These are phyloP conservation scores for Prinsepia uniflora DNA, from an alignment of 306 rosid species.

Conservation along the genomic window DNA sequence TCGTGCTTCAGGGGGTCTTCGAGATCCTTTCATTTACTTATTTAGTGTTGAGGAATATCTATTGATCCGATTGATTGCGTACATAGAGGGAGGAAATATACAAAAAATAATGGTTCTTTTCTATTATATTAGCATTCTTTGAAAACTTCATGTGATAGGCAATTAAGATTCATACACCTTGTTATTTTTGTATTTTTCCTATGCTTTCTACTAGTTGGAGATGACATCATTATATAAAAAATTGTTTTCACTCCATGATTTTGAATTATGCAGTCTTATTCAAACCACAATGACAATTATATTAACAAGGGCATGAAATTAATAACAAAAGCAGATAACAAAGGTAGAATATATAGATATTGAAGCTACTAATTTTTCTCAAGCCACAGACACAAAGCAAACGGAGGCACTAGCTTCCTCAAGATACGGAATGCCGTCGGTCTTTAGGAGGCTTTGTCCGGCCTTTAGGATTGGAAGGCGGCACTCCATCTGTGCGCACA, in stretches of 20 bases:
- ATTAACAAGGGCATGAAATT: slow-evolving; percentile 37
- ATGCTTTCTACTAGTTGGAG: background rate
- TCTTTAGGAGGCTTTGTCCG: slow-evolving; percentile 54
- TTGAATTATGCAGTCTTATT: slow-evolving; percentile 30
- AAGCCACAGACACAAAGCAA: slow-evolving; percentile 25
- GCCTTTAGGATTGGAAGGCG: slow-evolving; percentile 40
- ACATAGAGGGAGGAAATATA: no score
- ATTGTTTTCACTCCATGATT: slow-evolving; percentile 25
- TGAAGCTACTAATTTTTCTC: slow-evolving; percentile 3
- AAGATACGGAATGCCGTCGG: slow-evolving; percentile 87
- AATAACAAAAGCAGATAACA: background rate
- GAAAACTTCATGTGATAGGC: background rate
- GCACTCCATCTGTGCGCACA: slow-evolving; percentile 53
- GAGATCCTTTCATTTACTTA: no score
- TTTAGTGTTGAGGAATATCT: no score
- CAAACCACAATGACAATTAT: slow-evolving; percentile 25
- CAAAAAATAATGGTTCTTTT: no score
- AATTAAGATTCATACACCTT: background rate
- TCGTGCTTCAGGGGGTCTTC: no score
- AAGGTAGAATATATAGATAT: background rate
- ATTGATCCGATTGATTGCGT: no score
- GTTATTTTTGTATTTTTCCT: background rate
- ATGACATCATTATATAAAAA: slow-evolving; percentile 17
- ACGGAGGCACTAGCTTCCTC: slow-evolving; percentile 18
- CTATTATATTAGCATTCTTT: background rate